Conservation (phyloP, 805 yeast genomes). For the Barnettozyma populi region DNA sequence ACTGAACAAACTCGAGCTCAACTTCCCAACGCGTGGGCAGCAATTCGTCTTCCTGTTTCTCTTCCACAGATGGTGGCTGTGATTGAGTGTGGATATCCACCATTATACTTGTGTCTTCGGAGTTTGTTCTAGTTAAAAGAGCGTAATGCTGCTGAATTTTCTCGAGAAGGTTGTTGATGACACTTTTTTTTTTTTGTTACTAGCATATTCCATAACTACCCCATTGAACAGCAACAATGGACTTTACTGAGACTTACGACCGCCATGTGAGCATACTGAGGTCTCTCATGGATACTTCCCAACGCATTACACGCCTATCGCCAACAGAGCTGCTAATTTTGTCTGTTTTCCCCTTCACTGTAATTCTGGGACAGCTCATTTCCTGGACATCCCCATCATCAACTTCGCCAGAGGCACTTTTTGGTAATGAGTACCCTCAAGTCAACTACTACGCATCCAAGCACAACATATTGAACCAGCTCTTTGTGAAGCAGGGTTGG, state of each 20-base stretch:
- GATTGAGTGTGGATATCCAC: background rate
- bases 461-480: slow-evolving; percentile 60
- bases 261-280: slow-evolving; percentile 4
- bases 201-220: too few relatives aligned
- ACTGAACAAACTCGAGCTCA: slow-evolving; percentile 80
- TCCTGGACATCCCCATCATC: slow-evolving; percentile 23
- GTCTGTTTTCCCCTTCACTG: slow-evolving; percentile 35
- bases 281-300: background rate
- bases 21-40: slow-evolving; percentile 85
- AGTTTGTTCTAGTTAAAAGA: too few relatives aligned
- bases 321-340: slow-evolving; percentile 13
- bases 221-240: background rate
- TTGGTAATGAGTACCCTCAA: background rate
- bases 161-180: too few relatives aligned
- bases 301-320: slow-evolving; percentile 5
- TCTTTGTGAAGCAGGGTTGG: slow-evolving; percentile 91
- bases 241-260: background rate
- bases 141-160: too few relatives aligned
- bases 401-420: background rate
- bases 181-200: background rate
- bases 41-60: background rate
- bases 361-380: slow-evolving; percentile 47
- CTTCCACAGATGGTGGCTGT: background rate
- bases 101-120: background rate
- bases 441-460: slow-evolving; percentile 41